Conservation (phyloP, 192 early-diverging fungal genomes). For the Backusella tuberculispora region DNA sequence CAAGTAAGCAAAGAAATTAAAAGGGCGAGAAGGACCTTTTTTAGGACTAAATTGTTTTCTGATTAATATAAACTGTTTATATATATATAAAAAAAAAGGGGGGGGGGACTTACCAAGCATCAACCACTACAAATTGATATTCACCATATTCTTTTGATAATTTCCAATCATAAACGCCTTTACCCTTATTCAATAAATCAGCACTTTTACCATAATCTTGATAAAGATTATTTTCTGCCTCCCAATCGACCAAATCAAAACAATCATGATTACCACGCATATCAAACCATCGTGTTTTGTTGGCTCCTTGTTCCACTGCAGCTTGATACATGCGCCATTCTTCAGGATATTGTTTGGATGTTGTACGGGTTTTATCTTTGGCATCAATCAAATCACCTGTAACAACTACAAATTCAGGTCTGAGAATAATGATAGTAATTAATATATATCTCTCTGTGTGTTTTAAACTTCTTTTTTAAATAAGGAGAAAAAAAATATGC, state of each 20-base stretch:
- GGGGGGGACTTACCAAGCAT: constrained; percentile 63
- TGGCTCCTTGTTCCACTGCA: constrained; percentile 55
- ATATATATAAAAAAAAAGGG: neutral
- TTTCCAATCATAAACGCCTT: constrained; percentile 53
- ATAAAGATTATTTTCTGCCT: constrained; percentile 64
- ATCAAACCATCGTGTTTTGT: constrained; percentile 73
- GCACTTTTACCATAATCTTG: constrained; percentile 51
- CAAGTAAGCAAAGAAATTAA: constrained; percentile 90
- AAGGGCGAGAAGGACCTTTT: constrained; percentile 73
- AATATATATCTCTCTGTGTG: neutral
- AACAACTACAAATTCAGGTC: constrained; percentile 76
- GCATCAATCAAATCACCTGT: constrained; percentile 92
- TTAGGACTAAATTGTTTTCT: constrained; percentile 47
- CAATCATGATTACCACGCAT: constrained; percentile 93
- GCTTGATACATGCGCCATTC: constrained; percentile 80
- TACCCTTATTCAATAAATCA: constrained; percentile 42
- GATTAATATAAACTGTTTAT: neutral
- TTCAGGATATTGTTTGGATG: constrained; percentile 71
- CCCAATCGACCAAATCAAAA: constrained; percentile 71
- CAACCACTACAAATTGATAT: constrained; percentile 81
- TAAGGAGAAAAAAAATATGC: neutral
- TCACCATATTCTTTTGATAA: constrained; percentile 68
- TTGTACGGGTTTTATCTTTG: constrained; percentile 65
- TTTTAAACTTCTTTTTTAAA: neutral
- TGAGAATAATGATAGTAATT: neutral